A percentile compares a stretch with the other conserved stretches of the same genome.
These are phyloP conservation scores for Hypoxylon fragiforme DNA, from an alignment of 495 filamentous ascomycete genomes.

Conservation along the genomic window DNA sequence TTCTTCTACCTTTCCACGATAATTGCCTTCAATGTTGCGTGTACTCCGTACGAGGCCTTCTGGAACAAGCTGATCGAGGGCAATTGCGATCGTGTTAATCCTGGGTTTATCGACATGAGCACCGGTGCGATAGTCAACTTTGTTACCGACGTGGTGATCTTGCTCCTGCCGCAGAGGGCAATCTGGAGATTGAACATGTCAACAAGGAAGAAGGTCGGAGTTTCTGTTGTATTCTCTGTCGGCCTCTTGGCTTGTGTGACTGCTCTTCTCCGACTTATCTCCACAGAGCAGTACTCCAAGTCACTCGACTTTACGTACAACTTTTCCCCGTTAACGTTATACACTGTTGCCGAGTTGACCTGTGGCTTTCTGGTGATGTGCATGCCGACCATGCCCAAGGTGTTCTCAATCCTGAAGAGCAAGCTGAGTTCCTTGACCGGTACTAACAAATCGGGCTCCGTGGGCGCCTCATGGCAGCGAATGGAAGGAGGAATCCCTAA, in stretches of 20 bases:
- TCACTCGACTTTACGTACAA: slow-evolving; percentile 12
- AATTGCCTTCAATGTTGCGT: slow-evolving; percentile 11
- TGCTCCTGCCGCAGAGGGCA: slow-evolving; percentile 29
- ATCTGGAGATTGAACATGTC: slow-evolving; percentile 36
- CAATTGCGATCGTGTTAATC: slow-evolving; percentile 8
- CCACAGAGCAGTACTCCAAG: slow-evolving; percentile 1
- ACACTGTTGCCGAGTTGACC: slow-evolving; percentile 6
- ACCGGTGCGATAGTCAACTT: slow-evolving; percentile 7
- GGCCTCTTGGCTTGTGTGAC: slow-evolving; percentile 23
- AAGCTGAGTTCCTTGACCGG: too few species aligned
- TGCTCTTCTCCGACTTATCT: slow-evolving; percentile 2
- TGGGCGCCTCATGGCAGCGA: too few species aligned
- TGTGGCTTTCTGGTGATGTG: slow-evolving; percentile 14
- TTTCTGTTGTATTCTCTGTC: slow-evolving; percentile 31
- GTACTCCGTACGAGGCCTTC: slow-evolving; percentile 20
- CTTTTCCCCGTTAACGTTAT: slow-evolving; percentile 4
- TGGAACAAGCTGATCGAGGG: slow-evolving; percentile 25
- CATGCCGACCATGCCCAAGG: slow-evolving; percentile 9
- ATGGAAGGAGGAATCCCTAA: too few species aligned
- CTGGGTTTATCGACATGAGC: slow-evolving; percentile 18
- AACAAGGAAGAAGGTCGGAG: slow-evolving; percentile 25
- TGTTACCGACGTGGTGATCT: slow-evolving; percentile 17
- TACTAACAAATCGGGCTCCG: too few species aligned
- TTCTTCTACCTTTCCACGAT: slow-evolving; percentile 13
- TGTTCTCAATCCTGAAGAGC: too few species aligned